phyloP scores from a whole-genome alignment of 1,284 basidiomycete species.

The Puccinia coronata region DNA sequence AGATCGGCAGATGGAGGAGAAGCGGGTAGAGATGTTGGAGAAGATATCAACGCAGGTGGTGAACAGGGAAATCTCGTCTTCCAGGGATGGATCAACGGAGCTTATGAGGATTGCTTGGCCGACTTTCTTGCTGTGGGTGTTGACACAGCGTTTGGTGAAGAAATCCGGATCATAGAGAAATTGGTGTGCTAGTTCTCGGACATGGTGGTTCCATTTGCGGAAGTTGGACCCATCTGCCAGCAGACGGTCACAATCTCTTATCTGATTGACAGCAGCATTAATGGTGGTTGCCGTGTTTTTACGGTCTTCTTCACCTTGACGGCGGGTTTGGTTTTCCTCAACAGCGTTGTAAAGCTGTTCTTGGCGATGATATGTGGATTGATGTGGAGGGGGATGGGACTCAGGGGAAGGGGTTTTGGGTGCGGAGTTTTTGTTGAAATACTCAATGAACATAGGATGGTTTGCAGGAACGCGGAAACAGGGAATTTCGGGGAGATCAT shows the following conservation, averaged over 20 bases:
- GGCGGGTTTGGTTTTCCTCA: neutral
- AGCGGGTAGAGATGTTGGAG: too few species aligned
- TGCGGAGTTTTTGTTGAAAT: too few species aligned
- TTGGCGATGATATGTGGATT: neutral
- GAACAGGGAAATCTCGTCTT: neutral
- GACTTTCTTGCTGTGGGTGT: neutral
- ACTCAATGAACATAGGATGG: too few species aligned
- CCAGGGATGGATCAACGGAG: neutral
- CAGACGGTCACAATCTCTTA: neutral
- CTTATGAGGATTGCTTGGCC: neutral
- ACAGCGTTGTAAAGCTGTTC: neutral
- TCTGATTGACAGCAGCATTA: neutral
- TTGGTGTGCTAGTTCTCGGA: neutral
- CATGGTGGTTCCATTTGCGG: neutral
- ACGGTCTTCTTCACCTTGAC: neutral
- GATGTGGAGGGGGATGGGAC: too few species aligned
- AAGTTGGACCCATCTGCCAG: slow-evolving; percentile 10
- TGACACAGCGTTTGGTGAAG: neutral
- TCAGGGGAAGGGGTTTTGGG: too few species aligned
- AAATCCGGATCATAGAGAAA: neutral
- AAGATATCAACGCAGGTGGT: neutral
- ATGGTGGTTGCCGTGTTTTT: neutral
- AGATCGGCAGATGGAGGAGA: too few species aligned
- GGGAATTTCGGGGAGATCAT: too few species aligned
- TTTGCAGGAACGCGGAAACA: too few species aligned